Percentiles rank a stretch among this genome's conserved stretches.
Evolutionary conservation across 2,329 filamentous ascomycete genomes (phyloP).

Genomic region (Simplicillium sp.): DNA sequence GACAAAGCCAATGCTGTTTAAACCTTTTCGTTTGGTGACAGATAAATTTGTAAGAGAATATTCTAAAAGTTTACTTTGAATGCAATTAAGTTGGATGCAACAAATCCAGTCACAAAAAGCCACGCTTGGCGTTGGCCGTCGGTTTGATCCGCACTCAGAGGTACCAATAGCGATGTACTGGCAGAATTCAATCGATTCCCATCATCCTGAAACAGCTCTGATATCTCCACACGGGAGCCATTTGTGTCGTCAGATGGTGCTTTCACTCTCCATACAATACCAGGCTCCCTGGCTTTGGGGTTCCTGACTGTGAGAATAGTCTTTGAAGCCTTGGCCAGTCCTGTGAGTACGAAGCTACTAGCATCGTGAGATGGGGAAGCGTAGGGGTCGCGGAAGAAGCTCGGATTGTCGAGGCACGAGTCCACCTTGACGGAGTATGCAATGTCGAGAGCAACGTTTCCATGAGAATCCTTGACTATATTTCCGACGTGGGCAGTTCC

Average conservation of each 20-base stretch:
- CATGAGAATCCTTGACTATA: too few species aligned
- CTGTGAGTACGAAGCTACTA: slow-evolving; percentile 44
- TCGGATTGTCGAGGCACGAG: slow-evolving; percentile 45
- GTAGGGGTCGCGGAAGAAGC: slow-evolving; percentile 46
- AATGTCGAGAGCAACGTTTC: too few species aligned
- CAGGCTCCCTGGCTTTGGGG: slow-evolving; percentile 26
- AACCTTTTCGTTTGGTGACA: too few species aligned
- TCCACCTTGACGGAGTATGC: slow-evolving; percentile 38
- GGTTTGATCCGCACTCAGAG: slow-evolving; percentile 35
- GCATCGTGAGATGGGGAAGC: too few species aligned
- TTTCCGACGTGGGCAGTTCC: slow-evolving; percentile 27
- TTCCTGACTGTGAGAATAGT: slow-evolving; percentile 25
- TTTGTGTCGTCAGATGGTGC: too few species aligned
- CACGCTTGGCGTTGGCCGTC: slow-evolving; percentile 38
- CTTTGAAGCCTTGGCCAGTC: slow-evolving; percentile 27
- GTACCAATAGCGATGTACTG: slow-evolving; percentile 42
- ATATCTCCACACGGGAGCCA: slow-evolving; percentile 19
- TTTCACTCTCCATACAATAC: slow-evolving; percentile 35
- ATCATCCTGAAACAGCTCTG: slow-evolving; percentile 49
- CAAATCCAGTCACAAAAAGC: slow-evolving; percentile 49
- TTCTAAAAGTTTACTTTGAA: slow-evolving; percentile 47
- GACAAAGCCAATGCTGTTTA: too few species aligned
- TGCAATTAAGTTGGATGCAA: slow-evolving; percentile 37
- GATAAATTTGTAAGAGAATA: too few species aligned
- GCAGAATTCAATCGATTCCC: slow-evolving; percentile 37